phyloP scores from a whole-genome alignment of 2,329 filamentous ascomycete genomes.

The Harringtonia aguacate region DNA sequence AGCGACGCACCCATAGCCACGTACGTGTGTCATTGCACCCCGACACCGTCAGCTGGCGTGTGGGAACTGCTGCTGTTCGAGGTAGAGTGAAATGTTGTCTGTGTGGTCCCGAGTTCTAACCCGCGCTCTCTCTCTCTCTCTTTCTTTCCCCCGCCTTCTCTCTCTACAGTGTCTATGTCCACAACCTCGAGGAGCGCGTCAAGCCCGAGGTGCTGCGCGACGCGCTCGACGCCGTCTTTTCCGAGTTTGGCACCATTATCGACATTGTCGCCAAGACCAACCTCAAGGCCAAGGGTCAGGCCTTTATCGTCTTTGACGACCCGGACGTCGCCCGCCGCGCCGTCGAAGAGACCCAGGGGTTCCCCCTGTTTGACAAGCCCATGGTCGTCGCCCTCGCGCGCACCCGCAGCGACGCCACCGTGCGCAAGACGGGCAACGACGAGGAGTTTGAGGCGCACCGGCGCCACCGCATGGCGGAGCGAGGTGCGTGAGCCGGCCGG shows the following conservation, averaged over 20 bases:
- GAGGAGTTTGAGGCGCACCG: conserved; percentile 87
- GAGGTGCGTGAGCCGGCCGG: conserved; percentile 48
- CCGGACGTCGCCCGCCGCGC: conserved; percentile 70
- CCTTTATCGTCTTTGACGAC: conserved; percentile 83
- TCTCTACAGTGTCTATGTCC: conserved; percentile 51
- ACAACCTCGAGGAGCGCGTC: conserved; percentile 86
- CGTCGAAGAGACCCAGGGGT: conserved; percentile 83
- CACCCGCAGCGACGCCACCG: conserved; percentile 77
- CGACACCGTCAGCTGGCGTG: conserved; percentile 25
- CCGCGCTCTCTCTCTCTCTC: neutral
- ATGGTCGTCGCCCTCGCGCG: conserved; percentile 78
- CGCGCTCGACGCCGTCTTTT: conserved; percentile 67
- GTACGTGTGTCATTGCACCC: conserved; percentile 63
- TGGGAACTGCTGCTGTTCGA: too few relatives aligned
- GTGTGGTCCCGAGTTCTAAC: neutral
- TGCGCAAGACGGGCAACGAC: conserved; percentile 59
- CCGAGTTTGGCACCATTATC: conserved; percentile 74
- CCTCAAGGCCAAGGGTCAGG: conserved; percentile 86
- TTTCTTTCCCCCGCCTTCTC: neutral
- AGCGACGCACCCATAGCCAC: conserved; percentile 44
- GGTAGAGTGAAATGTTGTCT: too few relatives aligned
- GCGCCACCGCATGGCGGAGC: conserved; percentile 72
- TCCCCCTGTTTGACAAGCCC: conserved; percentile 84
- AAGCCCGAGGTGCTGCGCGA: conserved; percentile 69
- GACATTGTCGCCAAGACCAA: conserved; percentile 67